phyloP scores from a whole-genome alignment of 2,329 filamentous ascomycete species.

The Monosporascus sp. region DNA sequence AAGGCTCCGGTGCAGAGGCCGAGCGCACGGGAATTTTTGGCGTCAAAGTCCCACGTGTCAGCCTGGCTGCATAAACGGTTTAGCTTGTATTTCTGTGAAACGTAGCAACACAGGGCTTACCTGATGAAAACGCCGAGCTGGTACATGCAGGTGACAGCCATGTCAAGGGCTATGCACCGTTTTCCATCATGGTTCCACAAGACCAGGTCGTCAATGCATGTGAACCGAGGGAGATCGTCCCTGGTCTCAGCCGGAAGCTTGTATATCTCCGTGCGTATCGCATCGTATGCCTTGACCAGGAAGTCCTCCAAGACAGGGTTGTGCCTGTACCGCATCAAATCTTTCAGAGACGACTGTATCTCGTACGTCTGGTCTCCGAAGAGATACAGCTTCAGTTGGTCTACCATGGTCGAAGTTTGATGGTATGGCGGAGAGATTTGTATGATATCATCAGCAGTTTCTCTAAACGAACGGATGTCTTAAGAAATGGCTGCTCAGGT shows the following conservation, averaged over 20 bases:
- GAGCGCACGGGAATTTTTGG: constrained; percentile 7
- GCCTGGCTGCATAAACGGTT: constrained; percentile 4
- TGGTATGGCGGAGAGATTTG: neutral
- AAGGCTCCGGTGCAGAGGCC: constrained; percentile 28
- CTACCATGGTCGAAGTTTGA: neutral
- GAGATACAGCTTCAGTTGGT: constrained; percentile 8
- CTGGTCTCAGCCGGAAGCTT: constrained; percentile 8
- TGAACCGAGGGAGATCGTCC: constrained; percentile 15
- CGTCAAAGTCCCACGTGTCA: constrained; percentile 6
- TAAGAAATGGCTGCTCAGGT: too few relatives aligned
- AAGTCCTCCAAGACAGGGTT: constrained; percentile 11
- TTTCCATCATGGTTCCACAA: constrained; percentile 11
- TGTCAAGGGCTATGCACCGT: constrained; percentile 16
- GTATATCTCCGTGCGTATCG: constrained; percentile 11
- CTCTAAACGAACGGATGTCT: neutral
- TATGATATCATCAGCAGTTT: neutral
- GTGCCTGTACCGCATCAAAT: constrained; percentile 6
- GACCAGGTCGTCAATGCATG: constrained; percentile 14
- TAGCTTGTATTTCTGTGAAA: neutral
- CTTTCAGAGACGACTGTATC: constrained; percentile 8
- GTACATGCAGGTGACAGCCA: constrained; percentile 16
- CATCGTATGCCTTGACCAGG: constrained; percentile 10
- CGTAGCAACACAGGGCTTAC: constrained; percentile 1
- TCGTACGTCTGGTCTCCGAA: constrained; percentile 19
- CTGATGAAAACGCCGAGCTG: constrained; percentile 14